A percentile compares a stretch with the other conserved stretches of the same genome.
These are phyloP conservation scores for Circinella minor DNA, from an alignment of 371 early-diverging fungal species.

Conservation along the genomic window DNA sequence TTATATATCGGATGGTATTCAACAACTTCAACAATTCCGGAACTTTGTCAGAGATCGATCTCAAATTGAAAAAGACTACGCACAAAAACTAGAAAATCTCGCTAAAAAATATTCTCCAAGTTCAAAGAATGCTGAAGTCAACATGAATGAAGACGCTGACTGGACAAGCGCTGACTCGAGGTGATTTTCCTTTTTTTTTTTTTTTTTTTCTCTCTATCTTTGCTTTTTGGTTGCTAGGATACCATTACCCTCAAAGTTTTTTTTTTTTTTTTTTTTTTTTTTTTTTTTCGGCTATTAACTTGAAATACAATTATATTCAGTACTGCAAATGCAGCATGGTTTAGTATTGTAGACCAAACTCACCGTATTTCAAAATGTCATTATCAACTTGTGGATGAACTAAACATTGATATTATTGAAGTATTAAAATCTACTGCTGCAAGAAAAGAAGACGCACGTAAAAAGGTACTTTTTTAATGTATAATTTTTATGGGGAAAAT, in stretches of 20 bases:
- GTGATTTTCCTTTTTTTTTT: conserved; percentile 19
- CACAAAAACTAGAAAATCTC: conserved; percentile 71
- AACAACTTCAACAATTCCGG: conserved; percentile 70
- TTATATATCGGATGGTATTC: conserved; percentile 63
- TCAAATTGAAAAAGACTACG: conserved; percentile 78
- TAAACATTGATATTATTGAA: conserved; percentile 59
- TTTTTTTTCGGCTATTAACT: neutral
- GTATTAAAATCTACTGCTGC: conserved; percentile 55
- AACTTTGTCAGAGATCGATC: conserved; percentile 78
- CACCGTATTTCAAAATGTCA: conserved; percentile 64
- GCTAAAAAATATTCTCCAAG: conserved; percentile 62
- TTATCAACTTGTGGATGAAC: conserved; percentile 56
- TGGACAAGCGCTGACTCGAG: conserved; percentile 32
- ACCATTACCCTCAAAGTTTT: too few species aligned
- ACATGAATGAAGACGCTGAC: conserved; percentile 34
- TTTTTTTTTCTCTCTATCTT: neutral
- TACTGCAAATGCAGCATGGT: conserved; percentile 51
- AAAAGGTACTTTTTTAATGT: conserved; percentile 58
- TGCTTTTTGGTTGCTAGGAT: too few species aligned
- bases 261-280: neutral
- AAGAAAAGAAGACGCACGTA: conserved; percentile 76
- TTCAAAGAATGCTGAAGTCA: conserved; percentile 30
- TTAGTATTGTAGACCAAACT: conserved; percentile 61
- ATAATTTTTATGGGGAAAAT: neutral
- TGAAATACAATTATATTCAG: conserved; percentile 8